These are phyloP conservation scores for Solanum neorickii DNA, from an alignment of 257 asterid genomes.

Conservation along the genomic window DNA sequence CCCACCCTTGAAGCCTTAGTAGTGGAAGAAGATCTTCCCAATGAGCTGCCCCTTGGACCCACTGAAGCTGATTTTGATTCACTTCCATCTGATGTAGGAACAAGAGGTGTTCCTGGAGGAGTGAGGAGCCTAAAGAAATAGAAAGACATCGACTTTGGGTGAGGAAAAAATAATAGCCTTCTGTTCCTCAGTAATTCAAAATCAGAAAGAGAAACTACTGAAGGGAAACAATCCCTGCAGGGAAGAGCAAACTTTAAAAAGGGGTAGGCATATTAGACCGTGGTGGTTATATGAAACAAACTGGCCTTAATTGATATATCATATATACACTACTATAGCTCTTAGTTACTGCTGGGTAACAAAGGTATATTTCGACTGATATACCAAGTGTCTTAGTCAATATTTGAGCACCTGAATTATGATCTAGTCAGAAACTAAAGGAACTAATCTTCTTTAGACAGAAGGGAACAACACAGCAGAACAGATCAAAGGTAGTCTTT, in stretches of 20 bases:
- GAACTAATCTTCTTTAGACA: not conserved
- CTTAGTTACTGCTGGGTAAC: not conserved
- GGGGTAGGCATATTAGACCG: not conserved
- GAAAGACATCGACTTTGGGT: not conserved
- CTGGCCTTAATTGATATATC: not conserved
- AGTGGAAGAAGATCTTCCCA: conserved; percentile 58
- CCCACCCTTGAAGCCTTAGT: conserved; percentile 91
- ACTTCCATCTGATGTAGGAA: conserved; percentile 59
- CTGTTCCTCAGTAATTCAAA: not conserved
- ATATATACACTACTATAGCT: not conserved
- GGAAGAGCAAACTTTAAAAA: not conserved
- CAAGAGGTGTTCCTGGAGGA: conserved; percentile 97
- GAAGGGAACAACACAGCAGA: not conserved
- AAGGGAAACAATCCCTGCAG: not conserved
- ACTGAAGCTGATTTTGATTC: conserved; percentile 40
- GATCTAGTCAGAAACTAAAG: not conserved
- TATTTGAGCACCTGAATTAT: not conserved
- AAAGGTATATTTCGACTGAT: not conserved
- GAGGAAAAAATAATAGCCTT: not conserved
- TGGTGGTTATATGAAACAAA: not conserved
- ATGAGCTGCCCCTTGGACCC: conserved; percentile 60
- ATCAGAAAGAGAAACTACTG: not conserved
- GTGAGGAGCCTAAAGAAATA: conserved; percentile 79
- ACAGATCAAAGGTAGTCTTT: not conserved
- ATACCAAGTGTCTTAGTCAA: not conserved